Evolutionary conservation across 805 yeast species (phyloP).

Genomic region (Lipomyces yamanashiensis): DNA sequence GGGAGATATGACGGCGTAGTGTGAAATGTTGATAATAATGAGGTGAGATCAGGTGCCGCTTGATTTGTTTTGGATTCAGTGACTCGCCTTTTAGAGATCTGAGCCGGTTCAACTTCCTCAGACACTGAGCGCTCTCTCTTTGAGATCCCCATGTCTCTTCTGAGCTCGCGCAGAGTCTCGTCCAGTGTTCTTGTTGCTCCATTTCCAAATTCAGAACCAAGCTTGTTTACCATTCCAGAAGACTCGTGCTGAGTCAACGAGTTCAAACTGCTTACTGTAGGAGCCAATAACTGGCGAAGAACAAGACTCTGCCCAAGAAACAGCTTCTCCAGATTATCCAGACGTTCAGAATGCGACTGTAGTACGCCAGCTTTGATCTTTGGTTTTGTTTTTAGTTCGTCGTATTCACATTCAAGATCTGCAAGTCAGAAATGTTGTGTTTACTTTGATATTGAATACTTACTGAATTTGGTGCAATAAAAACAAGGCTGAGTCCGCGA

Average conservation of each 20-base stretch:
- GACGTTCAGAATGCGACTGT: slow-evolving; percentile 20
- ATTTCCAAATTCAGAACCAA: neutral
- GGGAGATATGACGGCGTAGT: slow-evolving; percentile 15
- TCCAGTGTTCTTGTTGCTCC: neutral
- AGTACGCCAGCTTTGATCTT: slow-evolving; percentile 16
- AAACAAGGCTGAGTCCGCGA: slow-evolving; percentile 19
- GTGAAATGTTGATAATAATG: slow-evolving; percentile 3
- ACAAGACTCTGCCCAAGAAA: slow-evolving; percentile 20
- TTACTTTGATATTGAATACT: neutral
- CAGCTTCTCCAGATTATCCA: slow-evolving; percentile 18
- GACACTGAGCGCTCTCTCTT: slow-evolving; percentile 1
- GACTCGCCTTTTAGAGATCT: neutral
- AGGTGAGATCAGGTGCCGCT: neutral
- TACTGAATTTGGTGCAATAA: slow-evolving; percentile 12
- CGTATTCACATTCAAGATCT: slow-evolving; percentile 25
- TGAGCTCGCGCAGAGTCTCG: neutral
- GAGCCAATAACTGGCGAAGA: slow-evolving; percentile 3
- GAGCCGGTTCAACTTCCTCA: neutral
- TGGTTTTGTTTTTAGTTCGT: slow-evolving; percentile 18
- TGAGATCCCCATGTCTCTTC: neutral
- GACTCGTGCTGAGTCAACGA: neutral
- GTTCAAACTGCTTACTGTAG: neutral
- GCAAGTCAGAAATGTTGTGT: neutral
- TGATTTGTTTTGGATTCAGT: neutral
- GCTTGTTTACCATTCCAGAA: neutral